Evolutionary conservation across 2,329 filamentous ascomycete genomes (phyloP).

Genomic region (Eutypella sp.): DNA sequence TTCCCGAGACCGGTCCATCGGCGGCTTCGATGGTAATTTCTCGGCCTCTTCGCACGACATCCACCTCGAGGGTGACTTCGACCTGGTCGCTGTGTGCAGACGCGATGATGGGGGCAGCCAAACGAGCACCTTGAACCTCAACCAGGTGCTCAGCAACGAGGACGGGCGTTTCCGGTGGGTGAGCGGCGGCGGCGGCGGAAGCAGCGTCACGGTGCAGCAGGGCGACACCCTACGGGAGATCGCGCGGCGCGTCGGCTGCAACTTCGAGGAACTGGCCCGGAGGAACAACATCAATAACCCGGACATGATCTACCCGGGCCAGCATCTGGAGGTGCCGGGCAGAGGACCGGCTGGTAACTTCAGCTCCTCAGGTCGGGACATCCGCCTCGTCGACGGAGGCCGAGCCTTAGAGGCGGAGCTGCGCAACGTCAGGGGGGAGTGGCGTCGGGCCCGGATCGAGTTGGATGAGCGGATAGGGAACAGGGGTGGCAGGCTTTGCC

Average conservation of each 20-base stretch:
- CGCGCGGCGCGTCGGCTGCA: conserved; percentile 25
- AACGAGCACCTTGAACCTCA: conserved; percentile 30
- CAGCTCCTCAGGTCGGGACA: conserved; percentile 28
- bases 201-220: conserved; percentile 31
- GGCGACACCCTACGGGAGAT: conserved; percentile 38
- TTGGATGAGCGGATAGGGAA: conserved; percentile 20
- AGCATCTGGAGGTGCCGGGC: conserved; percentile 32
- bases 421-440: conserved; percentile 9
- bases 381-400: conserved; percentile 32
- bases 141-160: conserved; percentile 31
- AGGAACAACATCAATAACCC: conserved; percentile 35
- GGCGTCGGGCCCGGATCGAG: conserved; percentile 13
- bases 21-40: conserved; percentile 28
- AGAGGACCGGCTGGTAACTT: conserved; percentile 24
- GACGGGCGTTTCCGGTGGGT: conserved; percentile 33
- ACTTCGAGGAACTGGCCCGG: conserved; percentile 34
- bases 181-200: conserved; percentile 16
- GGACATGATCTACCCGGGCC: conserved; percentile 38
- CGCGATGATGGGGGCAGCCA: conserved; percentile 29
- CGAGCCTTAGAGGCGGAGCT: conserved; percentile 24
- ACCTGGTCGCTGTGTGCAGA: conserved; percentile 29
- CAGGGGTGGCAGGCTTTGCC: conserved; percentile 39
- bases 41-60: conserved; percentile 31
- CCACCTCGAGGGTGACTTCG: conserved; percentile 31
- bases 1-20: conserved; percentile 7